Percentiles rank a stretch among this genome's conserved stretches.
These are phyloP conservation scores for Colletotrichum euphorbiae DNA, from an alignment of 2,329 filamentous ascomycete genomes.

Conservation along the genomic window DNA sequence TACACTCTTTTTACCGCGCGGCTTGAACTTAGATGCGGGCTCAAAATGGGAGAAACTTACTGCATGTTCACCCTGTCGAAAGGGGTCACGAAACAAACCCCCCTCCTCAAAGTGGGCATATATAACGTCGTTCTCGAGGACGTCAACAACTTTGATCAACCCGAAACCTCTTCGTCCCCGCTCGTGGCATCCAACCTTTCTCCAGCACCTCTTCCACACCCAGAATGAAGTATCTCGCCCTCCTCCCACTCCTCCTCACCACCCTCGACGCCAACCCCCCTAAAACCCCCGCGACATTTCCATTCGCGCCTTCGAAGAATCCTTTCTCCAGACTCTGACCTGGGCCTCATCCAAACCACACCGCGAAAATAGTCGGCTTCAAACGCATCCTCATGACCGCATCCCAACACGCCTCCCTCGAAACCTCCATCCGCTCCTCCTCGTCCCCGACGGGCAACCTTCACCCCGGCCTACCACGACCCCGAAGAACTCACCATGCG, in stretches of 20 bases:
- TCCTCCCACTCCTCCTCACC: constrained; percentile 2
- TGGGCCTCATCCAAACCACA: constrained; percentile 34
- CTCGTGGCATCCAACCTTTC: too few relatives aligned
- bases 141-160: too few relatives aligned
- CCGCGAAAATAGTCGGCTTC: constrained; percentile 39
- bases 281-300: constrained; percentile 7
- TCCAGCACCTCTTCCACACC: neutral
- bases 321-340: constrained; percentile 33
- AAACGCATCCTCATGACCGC: constrained; percentile 35
- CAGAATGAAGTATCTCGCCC: neutral
- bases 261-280: constrained; percentile 5
- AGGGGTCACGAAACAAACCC: too few relatives aligned
- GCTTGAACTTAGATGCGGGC: too few relatives aligned
- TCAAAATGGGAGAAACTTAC: too few relatives aligned
- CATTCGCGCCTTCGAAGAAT: constrained; percentile 29
- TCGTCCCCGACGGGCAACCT: constrained; percentile 13
- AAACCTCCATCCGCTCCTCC: constrained; percentile 12
- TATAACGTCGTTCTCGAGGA: too few relatives aligned
- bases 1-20: too few relatives aligned
- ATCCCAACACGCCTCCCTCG: constrained; percentile 29
- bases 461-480: constrained; percentile 32
- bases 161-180: too few relatives aligned
- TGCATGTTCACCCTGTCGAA: too few relatives aligned
- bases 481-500: constrained; percentile 25
- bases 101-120: too few relatives aligned